Base-by-base conservation (phyloP, 2,329 filamentous ascomycete species). In the Grosmannia clavigera region DNA sequence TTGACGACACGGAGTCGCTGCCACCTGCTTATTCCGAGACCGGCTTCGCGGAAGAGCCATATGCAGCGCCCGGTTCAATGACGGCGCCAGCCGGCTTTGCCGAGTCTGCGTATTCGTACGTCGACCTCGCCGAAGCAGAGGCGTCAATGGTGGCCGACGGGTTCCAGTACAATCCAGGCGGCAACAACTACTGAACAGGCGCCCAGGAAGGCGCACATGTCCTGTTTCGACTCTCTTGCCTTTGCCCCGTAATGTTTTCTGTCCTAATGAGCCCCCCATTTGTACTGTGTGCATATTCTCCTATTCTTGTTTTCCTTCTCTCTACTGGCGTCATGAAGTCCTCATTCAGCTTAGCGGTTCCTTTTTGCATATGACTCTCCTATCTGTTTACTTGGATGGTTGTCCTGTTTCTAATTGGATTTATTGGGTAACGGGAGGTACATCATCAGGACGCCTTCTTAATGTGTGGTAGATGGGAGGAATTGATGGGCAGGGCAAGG, bases 11-110 rank as follows among this genome's bases (percentile, higher is more conserved):
- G 40, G 75, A 76, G 61, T 67, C 67, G 40, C 70, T 76, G 7
- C 77, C 76, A 3, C 77, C 76, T 0, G 70, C 76, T 0, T 78
- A 78, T 64, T 72, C 76, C 25, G 69, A 70, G 33, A 65, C 67
- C 9, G 62, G 51, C 52, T 52, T 51, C 40, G 50, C 43, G 43
- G 25, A 19, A 16, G 38, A 40, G 38, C 38, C 38, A 9, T 40
- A 14, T 16, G 38, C 38, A 40, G 38, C 12, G 14, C 14, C 38
- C 14, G 38, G 38, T 14, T 40, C 38, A 14, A 40, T 38, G 55
- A 6, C 33, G 29, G 25, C 55, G 11, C 19, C 16, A 7, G 29
- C 31, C n/a, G 54, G 54, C 22, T 56, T 46, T 14, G 5, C 55
- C 6, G 40, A 53, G 35, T 50, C 55, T 14, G 38, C 16, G 27